Evolutionary conservation across 345 rosid species (phyloP).

Genomic region (Eucalyptus shirleyi): DNA sequence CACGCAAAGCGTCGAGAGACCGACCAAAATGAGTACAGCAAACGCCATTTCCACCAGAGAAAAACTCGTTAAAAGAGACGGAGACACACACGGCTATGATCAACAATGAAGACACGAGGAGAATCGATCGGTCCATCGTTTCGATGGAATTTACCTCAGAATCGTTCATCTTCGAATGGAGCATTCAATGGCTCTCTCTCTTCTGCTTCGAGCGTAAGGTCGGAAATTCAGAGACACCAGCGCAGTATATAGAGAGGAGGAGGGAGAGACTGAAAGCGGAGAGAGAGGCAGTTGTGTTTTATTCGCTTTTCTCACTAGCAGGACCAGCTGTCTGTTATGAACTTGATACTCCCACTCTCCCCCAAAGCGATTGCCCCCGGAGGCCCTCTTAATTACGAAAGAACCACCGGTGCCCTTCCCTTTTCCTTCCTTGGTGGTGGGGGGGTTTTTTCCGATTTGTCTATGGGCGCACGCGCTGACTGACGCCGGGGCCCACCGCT

Average conservation of each 20-base stretch:
- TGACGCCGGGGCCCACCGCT: neutral
- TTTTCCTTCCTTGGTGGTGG: neutral
- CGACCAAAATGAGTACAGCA: neutral
- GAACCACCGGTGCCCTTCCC: neutral
- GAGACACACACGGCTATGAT: neutral
- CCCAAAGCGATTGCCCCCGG: slow-evolving; percentile 12
- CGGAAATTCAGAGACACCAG: neutral
- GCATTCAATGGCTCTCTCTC: neutral
- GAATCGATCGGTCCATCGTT: neutral
- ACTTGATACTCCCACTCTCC: slow-evolving; percentile 15
- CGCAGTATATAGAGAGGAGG: neutral
- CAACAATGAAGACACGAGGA: neutral
- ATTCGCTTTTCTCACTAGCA: slow-evolving; percentile 1
- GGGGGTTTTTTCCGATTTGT: neutral
- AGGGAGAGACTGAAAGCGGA: neutral
- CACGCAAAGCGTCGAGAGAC: neutral
- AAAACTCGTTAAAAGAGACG: neutral
- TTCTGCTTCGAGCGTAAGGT: neutral
- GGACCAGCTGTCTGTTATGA: slow-evolving; percentile 72
- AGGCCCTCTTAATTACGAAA: neutral
- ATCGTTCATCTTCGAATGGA: neutral
- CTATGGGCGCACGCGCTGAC: neutral
- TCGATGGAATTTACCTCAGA: neutral
- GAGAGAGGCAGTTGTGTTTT: neutral
- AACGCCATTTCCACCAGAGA: neutral